phyloP scores from a whole-genome alignment of 2,329 filamentous ascomycete genomes.

The Tricladium varicosporioides region DNA sequence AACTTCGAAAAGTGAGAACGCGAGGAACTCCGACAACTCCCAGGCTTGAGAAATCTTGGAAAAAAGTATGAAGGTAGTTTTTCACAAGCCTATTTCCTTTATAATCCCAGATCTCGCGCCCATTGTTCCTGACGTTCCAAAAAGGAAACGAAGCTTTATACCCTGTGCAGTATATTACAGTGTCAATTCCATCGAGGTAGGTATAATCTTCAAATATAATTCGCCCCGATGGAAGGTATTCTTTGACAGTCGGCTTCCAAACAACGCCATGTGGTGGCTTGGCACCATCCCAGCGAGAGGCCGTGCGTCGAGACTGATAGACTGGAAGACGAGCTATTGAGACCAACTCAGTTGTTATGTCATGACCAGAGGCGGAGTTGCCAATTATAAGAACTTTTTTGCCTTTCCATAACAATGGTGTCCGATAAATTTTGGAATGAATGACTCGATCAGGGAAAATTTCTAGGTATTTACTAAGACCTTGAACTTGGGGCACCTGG shows the following conservation, averaged over 20 bases:
- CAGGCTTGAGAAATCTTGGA: constrained; percentile 45
- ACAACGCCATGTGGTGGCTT: constrained; percentile 45
- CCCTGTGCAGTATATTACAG: constrained; percentile 80
- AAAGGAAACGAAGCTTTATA: constrained; percentile 85
- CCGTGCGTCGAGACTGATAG: constrained; percentile 50
- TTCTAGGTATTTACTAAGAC: constrained; percentile 56
- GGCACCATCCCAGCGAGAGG: constrained; percentile 49
- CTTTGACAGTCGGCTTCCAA: constrained; percentile 53
- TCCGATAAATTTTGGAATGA: constrained; percentile 79
- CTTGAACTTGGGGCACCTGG: constrained; percentile 56
- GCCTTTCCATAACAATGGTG: constrained; percentile 55
- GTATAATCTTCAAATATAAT: constrained; percentile 61
- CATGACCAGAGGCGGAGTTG: constrained; percentile 79
- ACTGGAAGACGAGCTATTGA: constrained; percentile 42
- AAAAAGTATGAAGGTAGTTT: constrained; percentile 53
- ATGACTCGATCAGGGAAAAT: constrained; percentile 57
- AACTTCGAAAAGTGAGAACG: constrained; percentile 50
- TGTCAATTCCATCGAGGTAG: constrained; percentile 65
- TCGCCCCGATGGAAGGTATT: constrained; percentile 42
- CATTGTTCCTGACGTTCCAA: constrained; percentile 44
- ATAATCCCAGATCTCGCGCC: constrained; percentile 50
- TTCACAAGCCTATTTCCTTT: constrained; percentile 40
- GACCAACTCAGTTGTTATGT: constrained; percentile 67
- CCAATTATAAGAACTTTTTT: constrained; percentile 81
- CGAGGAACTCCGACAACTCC: constrained; percentile 52